These are phyloP conservation scores for Diaporthe citrichinensis DNA, from an alignment of 2,329 filamentous ascomycete species.

Conservation along the genomic window DNA sequence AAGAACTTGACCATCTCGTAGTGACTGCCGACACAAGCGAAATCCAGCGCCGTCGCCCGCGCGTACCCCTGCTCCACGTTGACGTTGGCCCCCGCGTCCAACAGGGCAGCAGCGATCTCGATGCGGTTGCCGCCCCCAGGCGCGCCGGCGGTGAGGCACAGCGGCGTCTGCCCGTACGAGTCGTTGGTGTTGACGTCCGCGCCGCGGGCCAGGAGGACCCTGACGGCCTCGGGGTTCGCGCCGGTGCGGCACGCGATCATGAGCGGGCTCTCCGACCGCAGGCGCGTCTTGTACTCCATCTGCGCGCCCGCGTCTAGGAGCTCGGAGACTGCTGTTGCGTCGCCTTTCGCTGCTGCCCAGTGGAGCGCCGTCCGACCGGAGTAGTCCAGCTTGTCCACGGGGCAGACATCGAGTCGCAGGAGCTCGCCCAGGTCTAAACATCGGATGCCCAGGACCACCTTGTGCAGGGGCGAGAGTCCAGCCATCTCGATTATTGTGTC, in stretches of 20 bases:
- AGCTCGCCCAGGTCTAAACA: constrained; percentile 8
- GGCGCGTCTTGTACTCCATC: constrained; percentile 17
- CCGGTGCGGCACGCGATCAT: constrained; percentile 6
- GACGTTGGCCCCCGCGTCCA: constrained; percentile 1
- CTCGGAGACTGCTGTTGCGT: neutral
- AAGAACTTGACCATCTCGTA: constrained; percentile 5
- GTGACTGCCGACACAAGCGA: neutral
- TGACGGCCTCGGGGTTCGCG: neutral
- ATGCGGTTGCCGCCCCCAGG: constrained; percentile 2
- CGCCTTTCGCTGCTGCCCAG: constrained; percentile 15
- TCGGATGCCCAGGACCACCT: constrained; percentile 27
- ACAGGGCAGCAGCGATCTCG: neutral
- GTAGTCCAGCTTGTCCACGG: constrained; percentile 14
- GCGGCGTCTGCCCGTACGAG: constrained; percentile 15
- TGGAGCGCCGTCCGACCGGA: constrained; percentile 11
- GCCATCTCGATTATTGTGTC: constrained; percentile 27
- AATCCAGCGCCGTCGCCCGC: neutral
- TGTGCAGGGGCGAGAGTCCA: constrained; percentile 15
- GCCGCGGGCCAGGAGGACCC: constrained; percentile 1
- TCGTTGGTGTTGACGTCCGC: constrained; percentile 6
- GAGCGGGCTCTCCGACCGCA: constrained; percentile 16
- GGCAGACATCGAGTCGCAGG: neutral
- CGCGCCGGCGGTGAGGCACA: neutral
- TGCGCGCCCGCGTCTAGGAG: constrained; percentile 9
- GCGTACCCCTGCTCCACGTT: constrained; percentile 1